These are phyloP conservation scores for Fraxinus platypoda DNA, from an alignment of 305 asterid genomes.

Conservation along the genomic window DNA sequence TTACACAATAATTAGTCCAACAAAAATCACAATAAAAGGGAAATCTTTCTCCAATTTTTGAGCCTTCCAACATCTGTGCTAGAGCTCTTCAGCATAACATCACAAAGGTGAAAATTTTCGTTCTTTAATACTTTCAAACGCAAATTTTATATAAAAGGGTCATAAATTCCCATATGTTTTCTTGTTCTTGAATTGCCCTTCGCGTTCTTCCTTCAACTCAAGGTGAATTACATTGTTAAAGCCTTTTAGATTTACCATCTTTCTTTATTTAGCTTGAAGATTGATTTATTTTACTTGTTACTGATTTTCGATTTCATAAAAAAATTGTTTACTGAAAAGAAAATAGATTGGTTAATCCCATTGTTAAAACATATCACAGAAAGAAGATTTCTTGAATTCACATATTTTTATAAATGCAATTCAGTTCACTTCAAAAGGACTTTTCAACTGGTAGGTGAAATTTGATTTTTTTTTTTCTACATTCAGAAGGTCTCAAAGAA, in stretches of 20 bases:
- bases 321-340: not conserved
- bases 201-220: not conserved
- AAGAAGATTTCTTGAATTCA: not conserved
- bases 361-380: not conserved
- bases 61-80: not conserved
- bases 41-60: not conserved
- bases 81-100: not conserved
- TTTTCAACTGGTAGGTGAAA: not conserved
- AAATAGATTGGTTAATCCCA: not conserved
- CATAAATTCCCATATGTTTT: not conserved
- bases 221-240: not conserved
- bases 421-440: not conserved
- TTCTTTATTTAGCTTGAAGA: not conserved
- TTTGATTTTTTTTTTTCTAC: not conserved
- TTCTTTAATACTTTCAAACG: not conserved
- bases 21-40: not conserved
- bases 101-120: not conserved
- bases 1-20: not conserved
- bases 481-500: conserved; percentile 29
- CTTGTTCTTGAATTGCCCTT: not conserved
- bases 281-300: not conserved
- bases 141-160: not conserved
- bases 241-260: not conserved
- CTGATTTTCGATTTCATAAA: not conserved
- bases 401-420: not conserved